Percentiles rank a stretch among this genome's conserved stretches.
phyloP scores from a whole-genome alignment of 2,329 filamentous ascomycete genomes.

The Massarina eburnea region DNA sequence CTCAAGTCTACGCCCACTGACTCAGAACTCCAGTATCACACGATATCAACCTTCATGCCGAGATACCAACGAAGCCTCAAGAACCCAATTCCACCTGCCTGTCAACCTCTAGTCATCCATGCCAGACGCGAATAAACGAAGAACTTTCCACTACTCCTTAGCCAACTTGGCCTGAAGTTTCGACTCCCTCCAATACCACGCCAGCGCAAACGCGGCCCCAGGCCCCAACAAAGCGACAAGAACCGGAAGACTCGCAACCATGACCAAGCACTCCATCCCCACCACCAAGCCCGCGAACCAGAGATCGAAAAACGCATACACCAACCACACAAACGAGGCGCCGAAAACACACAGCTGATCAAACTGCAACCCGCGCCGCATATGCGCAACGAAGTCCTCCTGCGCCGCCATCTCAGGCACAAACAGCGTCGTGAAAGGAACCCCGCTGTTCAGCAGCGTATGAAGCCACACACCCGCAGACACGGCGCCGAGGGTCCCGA shows the following conservation, averaged over 20 bases:
- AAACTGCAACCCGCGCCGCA: slow-evolving; percentile 2
- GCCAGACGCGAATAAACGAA: neutral
- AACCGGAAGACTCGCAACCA: neutral
- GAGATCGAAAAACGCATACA: slow-evolving; percentile 1
- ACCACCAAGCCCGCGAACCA: neutral
- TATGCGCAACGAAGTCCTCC: neutral
- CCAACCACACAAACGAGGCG: slow-evolving; percentile 1
- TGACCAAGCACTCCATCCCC: neutral
- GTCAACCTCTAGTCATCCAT: too few relatives aligned
- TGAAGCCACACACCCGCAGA: slow-evolving; percentile 3
- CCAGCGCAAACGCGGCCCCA: slow-evolving; percentile 1
- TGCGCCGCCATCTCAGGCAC: neutral
- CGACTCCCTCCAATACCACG: slow-evolving; percentile 5
- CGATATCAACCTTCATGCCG: too few relatives aligned
- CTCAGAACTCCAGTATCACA: too few relatives aligned
- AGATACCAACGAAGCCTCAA: too few relatives aligned
- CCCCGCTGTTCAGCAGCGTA: neutral
- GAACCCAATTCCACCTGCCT: too few relatives aligned
- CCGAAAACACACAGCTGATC: slow-evolving; percentile 1
- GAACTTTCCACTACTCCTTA: slow-evolving; percentile 1
- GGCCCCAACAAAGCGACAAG: neutral
- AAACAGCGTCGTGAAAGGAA: slow-evolving; percentile 1
- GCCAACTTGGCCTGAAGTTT: neutral
- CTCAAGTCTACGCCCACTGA: too few relatives aligned
- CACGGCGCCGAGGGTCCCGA: neutral